Conservation (phyloP, 768 basidiomycete species). For the Podaxis sp. region DNA sequence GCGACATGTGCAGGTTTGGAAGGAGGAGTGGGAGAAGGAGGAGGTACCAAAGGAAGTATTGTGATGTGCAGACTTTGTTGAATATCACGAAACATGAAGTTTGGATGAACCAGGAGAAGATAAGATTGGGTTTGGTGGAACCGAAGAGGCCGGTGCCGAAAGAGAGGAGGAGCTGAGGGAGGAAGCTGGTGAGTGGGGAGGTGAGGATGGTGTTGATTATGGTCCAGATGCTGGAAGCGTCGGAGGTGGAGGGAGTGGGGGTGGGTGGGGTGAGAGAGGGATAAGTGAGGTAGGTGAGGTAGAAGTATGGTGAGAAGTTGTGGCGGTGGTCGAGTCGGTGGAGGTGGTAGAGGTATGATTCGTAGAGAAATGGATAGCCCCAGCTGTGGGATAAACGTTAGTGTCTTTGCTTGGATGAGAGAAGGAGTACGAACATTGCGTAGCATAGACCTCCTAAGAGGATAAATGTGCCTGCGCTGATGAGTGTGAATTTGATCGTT, state of each 20-base stretch:
- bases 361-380: slow-evolving; percentile 89
- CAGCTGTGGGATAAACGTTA: slow-evolving; percentile 53
- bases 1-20: slow-evolving; percentile 58
- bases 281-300: slow-evolving; percentile 88
- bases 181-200: slow-evolving; percentile 79
- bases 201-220: slow-evolving; percentile 45
- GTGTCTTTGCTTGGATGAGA: background rate
- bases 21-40: slow-evolving; percentile 83
- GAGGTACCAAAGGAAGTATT: slow-evolving; percentile 99
- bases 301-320: slow-evolving; percentile 98
- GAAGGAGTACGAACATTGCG: slow-evolving; percentile 35
- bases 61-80: slow-evolving; percentile 98
- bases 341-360: slow-evolving; percentile 92
- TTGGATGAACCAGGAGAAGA: slow-evolving; percentile 89
- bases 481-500: slow-evolving; percentile 60
- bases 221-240: background rate
- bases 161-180: slow-evolving; percentile 77
- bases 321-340: slow-evolving; percentile 93
- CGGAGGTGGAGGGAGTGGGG: slow-evolving; percentile 19
- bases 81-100: slow-evolving; percentile 91
- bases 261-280: slow-evolving; percentile 34
- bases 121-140: slow-evolving; percentile 52
- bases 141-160: slow-evolving; percentile 75
- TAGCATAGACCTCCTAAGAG: slow-evolving; percentile 66
- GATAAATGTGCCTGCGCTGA: slow-evolving; percentile 70